A percentile compares a stretch with the other conserved stretches of the same genome.
phyloP scores from a whole-genome alignment of 495 filamentous ascomycete species.

The Penicillium dipodomyicola region DNA sequence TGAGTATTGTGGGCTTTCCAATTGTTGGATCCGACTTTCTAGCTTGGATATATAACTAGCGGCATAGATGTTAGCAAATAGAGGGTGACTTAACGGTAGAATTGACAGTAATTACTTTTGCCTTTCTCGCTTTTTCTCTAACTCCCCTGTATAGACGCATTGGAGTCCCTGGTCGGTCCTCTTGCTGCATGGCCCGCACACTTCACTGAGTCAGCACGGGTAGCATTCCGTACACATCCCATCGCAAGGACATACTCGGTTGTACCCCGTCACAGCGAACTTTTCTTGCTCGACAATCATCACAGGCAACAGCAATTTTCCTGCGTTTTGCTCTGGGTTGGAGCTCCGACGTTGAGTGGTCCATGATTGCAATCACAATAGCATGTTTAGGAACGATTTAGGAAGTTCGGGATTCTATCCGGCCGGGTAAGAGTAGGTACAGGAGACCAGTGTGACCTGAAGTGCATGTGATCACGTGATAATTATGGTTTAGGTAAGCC shows the following conservation, averaged over 20 bases:
- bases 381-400: neutral
- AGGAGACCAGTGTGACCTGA: neutral
- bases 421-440: neutral
- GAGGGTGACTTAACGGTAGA: neutral
- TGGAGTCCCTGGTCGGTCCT: conserved; percentile 19
- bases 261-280: conserved; percentile 41
- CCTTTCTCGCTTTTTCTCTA: conserved; percentile 34
- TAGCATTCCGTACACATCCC: conserved; percentile 13
- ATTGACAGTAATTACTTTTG: conserved; percentile 18
- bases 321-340: conserved; percentile 26
- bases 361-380: neutral
- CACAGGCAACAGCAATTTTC: conserved; percentile 40
- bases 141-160: conserved; percentile 35
- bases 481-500: too few species aligned
- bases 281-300: conserved; percentile 39
- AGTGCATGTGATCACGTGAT: too few species aligned
- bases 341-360: neutral
- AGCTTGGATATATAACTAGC: conserved; percentile 30
- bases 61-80: neutral
- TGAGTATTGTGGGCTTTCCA: conserved; percentile 21
- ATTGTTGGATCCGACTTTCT: conserved; percentile 31
- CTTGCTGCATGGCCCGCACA: conserved; percentile 39
- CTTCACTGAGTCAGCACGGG: conserved; percentile 21
- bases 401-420: conserved; percentile 10
- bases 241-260: conserved; percentile 28